phyloP scores from a whole-genome alignment of 108 stramenopile species.

The Cyclotella choctawhatcheeana region DNA sequence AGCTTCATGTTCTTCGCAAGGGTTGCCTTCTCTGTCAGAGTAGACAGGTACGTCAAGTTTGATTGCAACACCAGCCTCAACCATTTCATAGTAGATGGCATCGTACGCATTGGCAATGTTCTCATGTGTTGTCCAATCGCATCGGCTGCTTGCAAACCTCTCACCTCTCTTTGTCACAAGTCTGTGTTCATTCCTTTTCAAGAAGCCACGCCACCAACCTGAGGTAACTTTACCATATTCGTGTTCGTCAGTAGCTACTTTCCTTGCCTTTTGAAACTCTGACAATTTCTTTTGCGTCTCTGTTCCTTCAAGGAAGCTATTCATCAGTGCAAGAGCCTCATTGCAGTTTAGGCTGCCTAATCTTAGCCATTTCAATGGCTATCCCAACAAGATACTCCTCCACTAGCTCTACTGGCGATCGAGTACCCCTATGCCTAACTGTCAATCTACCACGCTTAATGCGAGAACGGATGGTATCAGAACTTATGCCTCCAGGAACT shows the following conservation, averaged over 20 bases:
- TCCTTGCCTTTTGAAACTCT: neutral
- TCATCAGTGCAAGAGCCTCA: neutral
- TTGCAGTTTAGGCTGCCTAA: neutral
- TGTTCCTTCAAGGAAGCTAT: neutral
- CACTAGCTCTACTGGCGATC: neutral
- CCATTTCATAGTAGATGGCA: constrained; percentile 25
- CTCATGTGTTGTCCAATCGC: constrained; percentile 17
- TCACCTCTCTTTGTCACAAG: constrained; percentile 14
- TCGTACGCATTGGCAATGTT: constrained; percentile 29
- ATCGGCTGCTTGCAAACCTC: constrained; percentile 5
- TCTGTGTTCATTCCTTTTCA: neutral
- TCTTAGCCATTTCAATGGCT: neutral
- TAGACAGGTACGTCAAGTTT: neutral
- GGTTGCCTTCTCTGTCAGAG: neutral
- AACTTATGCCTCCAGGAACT: neutral
- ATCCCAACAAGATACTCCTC: neutral
- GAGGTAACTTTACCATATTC: neutral
- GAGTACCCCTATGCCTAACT: neutral
- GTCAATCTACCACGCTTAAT: neutral
- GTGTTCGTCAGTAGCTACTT: neutral
- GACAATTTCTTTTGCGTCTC: neutral
- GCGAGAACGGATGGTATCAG: neutral
- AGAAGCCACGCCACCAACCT: constrained; percentile 8
- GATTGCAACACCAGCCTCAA: constrained; percentile 15
- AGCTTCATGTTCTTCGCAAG: neutral